Conservation (phyloP, 805 yeast genomes). For the Nakazawaea sp. region DNA sequence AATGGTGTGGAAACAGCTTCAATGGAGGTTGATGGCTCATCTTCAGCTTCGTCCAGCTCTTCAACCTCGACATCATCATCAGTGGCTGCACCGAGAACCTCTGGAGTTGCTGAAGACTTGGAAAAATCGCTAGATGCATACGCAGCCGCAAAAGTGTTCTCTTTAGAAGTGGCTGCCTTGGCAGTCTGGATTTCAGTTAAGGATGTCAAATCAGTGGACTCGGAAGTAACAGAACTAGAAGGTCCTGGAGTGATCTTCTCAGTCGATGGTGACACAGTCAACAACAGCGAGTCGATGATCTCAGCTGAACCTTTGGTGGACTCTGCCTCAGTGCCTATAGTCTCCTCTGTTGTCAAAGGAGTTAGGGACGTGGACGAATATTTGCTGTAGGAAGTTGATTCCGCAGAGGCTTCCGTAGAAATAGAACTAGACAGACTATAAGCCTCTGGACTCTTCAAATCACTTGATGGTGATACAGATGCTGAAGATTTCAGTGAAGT, state of each 20-base stretch:
- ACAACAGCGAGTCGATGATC: slow-evolving; percentile 3
- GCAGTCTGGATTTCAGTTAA: background rate
- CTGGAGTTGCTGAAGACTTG: no score
- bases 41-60: background rate
- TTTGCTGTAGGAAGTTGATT: slow-evolving; percentile 12
- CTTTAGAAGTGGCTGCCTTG: background rate
- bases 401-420: slow-evolving; percentile 15
- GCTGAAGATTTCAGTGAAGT: no score
- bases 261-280: slow-evolving; percentile 6
- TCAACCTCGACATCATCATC: slow-evolving; percentile 7
- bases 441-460: no score
- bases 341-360: no score
- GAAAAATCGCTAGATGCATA: no score
- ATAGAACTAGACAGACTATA: slow-evolving; percentile 15
- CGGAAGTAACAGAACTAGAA: no score
- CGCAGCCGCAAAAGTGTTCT: background rate
- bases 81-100: background rate
- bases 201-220: no score
- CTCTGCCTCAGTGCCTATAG: no score
- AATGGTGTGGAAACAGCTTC: no score
- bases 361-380: no score
- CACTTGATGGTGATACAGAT: no score
- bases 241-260: slow-evolving; percentile 8
- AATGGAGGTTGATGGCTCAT: background rate
- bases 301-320: no score